Conservation (phyloP, 2,329 filamentous ascomycete genomes). For the Ophiostoma sp. region DNA sequence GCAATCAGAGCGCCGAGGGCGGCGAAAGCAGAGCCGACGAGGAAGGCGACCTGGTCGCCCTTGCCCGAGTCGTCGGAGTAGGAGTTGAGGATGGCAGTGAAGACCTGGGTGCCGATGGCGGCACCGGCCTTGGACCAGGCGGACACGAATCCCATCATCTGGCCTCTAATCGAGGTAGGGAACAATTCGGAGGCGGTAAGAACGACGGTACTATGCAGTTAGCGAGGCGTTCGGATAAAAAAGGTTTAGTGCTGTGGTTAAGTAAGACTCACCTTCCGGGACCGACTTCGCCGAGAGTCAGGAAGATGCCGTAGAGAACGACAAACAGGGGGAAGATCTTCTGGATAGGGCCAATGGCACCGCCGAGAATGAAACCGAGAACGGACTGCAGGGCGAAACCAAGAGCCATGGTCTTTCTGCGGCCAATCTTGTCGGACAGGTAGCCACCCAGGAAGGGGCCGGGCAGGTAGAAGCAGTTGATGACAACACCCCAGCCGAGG, state of each 20-base stretch:
- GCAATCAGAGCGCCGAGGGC: neutral
- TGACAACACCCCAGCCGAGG: constrained; percentile 42
- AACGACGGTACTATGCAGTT: constrained; percentile 9
- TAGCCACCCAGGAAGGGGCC: constrained; percentile 45
- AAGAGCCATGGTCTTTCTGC: constrained; percentile 47
- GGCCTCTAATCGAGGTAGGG: constrained; percentile 14
- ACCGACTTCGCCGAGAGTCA: constrained; percentile 46
- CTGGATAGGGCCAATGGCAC: constrained; percentile 42
- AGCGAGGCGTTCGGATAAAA: neutral
- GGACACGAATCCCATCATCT: constrained; percentile 15
- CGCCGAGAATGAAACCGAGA: constrained; percentile 48
- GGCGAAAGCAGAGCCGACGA: constrained; percentile 12
- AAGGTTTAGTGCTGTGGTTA: neutral
- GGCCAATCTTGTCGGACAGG: constrained; percentile 46
- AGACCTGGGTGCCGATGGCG: constrained; percentile 15
- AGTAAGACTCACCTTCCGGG: constrained; percentile 36
- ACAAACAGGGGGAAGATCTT: constrained; percentile 46
- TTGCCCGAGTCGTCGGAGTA: constrained; percentile 4
- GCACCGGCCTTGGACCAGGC: constrained; percentile 15
- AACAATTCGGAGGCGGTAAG: constrained; percentile 11
- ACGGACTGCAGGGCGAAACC: constrained; percentile 43
- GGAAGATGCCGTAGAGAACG: constrained; percentile 48
- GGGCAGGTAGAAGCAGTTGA: constrained; percentile 49
- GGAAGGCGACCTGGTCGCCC: constrained; percentile 15
- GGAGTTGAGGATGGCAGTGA: neutral